Base-by-base conservation (phyloP, 192 early-diverging fungal genomes). In the Entomortierella parvispora region DNA sequence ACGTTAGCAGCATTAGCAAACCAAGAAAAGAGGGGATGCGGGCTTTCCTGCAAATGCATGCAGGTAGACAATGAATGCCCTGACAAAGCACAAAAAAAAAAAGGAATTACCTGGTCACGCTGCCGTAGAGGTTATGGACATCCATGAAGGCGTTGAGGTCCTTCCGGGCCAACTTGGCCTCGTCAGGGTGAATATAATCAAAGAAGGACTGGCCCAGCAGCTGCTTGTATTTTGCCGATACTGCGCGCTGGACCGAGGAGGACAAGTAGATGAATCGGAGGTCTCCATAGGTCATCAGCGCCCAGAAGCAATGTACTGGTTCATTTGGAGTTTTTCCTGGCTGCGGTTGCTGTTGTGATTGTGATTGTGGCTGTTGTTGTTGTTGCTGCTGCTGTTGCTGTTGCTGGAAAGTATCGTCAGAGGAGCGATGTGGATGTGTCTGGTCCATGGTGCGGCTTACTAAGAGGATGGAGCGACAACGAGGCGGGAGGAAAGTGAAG, bases 111-210 rank as follows among this genome's bases (percentile, higher is more conserved):
- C 77, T 71, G 58, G 81, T 83, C 22, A 83, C 66, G 32, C 76
- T 80, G 48, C 76, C 71, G n/a, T 71, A 75, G 26, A 79, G 47
- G 42, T 72, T 76, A 29, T 83, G 71, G 14, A 70, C 78, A 31
- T 83, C 71, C 59, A 83, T 79, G 25, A 82, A 82, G 25, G 68
- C 67, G 22, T 71, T 68, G 4, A 83, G 63, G 49, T 83, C 81
- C 37, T 68, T 72, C 44, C 77, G 70, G 10, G 81, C 81, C 1
- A 83, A 51, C 51, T 76, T 69, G 10, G 63, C 63, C 51, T 83
- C 81, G 46, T 80, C 67, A 10, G 81, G 81, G 53, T 80, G 81
- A 49, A 83, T 75, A 37, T 83, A 83, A 34, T 83, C 81, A 42
- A 83, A 83, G 51, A 83, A 70, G 18, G 81, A 83, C 12, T 78